Conservation (phyloP, 2,329 filamentous ascomycete species). For the Paecilomyces sp. region DNA sequence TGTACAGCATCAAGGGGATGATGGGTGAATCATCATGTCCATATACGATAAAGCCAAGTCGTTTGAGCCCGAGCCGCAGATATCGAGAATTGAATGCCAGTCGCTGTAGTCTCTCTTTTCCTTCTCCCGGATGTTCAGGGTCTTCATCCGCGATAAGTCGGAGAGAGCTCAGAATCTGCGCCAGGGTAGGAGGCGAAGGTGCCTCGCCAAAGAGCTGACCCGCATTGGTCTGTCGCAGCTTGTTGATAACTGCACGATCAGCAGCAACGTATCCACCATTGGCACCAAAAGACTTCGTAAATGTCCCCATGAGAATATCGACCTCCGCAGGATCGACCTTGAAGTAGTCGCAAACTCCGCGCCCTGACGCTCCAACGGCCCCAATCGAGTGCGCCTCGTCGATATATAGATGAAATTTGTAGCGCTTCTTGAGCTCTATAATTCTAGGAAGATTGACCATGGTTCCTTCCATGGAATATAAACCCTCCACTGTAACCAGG, state of each 20-base stretch:
- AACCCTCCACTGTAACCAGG: constrained; percentile 82
- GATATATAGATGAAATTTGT: constrained; percentile 90
- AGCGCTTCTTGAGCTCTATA: constrained; percentile 76
- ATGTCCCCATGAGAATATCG: constrained; percentile 92
- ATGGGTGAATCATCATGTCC: constrained; percentile 96
- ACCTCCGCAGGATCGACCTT: constrained; percentile 75
- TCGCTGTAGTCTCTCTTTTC: constrained; percentile 83
- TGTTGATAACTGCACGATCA: constrained; percentile 83
- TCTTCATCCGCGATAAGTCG: constrained; percentile 75
- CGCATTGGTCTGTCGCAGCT: constrained; percentile 74
- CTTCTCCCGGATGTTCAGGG: constrained; percentile 67
- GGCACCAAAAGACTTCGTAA: constrained; percentile 94
- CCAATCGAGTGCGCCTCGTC: constrained; percentile 95
- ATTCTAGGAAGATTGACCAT: constrained; percentile 90
- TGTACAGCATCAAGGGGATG: constrained; percentile 84
- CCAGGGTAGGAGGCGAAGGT: constrained; percentile 74
- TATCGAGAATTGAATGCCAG: constrained; percentile 96
- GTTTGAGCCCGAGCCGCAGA: constrained; percentile 85
- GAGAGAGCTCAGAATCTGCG: constrained; percentile 78
- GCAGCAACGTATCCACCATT: constrained; percentile 90
- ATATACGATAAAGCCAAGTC: constrained; percentile 87
- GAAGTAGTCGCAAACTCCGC: constrained; percentile 94
- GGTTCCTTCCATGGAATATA: constrained; percentile 98
- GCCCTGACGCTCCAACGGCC: constrained; percentile 78
- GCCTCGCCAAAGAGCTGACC: constrained; percentile 79